Percentiles rank a stretch among this genome's conserved stretches.
These are phyloP conservation scores for Sclerotinia trifoliorum DNA, from an alignment of 2,329 filamentous ascomycete species.

Conservation along the genomic window DNA sequence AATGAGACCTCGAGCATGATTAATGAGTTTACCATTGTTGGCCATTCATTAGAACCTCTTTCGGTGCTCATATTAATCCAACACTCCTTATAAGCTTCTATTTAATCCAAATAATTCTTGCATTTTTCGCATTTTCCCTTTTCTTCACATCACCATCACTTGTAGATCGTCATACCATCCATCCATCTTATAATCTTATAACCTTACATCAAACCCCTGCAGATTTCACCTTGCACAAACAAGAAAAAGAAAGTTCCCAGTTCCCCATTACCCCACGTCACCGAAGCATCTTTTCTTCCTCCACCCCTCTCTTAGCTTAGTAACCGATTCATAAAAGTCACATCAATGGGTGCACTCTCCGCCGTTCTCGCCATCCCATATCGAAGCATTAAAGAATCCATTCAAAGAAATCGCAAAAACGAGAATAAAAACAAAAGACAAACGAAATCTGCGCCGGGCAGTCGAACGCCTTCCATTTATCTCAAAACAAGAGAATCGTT, in stretches of 20 bases:
- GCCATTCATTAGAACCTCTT: not conserved
- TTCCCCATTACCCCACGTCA: conserved; percentile 23
- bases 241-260: conserved; percentile 14
- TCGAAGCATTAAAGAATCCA: conserved; percentile 24
- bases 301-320: not conserved
- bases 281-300: not conserved
- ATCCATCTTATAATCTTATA: too few species aligned
- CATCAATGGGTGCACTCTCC: conserved; percentile 31
- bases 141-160: not conserved
- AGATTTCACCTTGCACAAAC: not conserved
- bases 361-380: conserved; percentile 25
- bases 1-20: not conserved
- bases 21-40: not conserved
- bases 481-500: not conserved
- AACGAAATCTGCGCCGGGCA: conserved; percentile 3
- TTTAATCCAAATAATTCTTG: not conserved
- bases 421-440: conserved; percentile 4
- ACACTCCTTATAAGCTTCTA: too few species aligned
- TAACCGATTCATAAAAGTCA: not conserved
- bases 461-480: not conserved
- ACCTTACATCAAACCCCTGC: not conserved
- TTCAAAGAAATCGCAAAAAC: conserved; percentile 3
- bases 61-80: too few species aligned
- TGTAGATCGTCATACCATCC: not conserved
- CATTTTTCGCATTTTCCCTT: too few species aligned